Evolutionary conservation across 2,329 filamentous ascomycete genomes (phyloP).

Genomic region (Ceratocystis cacaofunesta): DNA sequence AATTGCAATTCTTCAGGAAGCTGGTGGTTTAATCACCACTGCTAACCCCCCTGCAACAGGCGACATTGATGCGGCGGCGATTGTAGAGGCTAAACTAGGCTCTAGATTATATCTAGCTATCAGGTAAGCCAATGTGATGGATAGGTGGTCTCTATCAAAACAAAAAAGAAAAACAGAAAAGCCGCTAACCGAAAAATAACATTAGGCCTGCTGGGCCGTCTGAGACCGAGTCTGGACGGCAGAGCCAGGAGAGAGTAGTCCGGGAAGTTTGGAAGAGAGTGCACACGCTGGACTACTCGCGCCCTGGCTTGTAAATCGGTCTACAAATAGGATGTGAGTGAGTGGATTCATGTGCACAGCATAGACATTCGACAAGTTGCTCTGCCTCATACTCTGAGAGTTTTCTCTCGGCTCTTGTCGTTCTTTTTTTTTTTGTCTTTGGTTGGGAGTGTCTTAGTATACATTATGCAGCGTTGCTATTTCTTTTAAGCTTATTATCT

Average conservation of each 20-base stretch:
- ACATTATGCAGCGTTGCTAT: slow-evolving; percentile 5
- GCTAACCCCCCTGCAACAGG: slow-evolving; percentile 52
- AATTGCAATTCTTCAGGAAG: slow-evolving; percentile 56
- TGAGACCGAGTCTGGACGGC: slow-evolving; percentile 44
- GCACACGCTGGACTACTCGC: slow-evolving; percentile 46
- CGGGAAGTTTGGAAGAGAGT: slow-evolving; percentile 61
- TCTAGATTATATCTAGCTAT: slow-evolving; percentile 59
- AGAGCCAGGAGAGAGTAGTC: slow-evolving; percentile 55
- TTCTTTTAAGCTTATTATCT: neutral
- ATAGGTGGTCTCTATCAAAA: neutral
- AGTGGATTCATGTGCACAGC: neutral
- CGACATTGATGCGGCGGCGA: slow-evolving; percentile 32
- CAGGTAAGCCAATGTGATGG: slow-evolving; percentile 29
- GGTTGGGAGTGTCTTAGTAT: neutral
- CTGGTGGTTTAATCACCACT: slow-evolving; percentile 58
- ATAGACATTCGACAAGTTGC: neutral
- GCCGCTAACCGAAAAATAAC: neutral
- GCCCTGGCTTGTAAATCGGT: slow-evolving; percentile 22
- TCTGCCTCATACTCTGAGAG: neutral
- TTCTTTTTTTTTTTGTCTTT: neutral
- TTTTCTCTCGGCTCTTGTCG: neutral
- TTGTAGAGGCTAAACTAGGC: slow-evolving; percentile 47
- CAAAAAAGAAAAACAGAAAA: neutral
- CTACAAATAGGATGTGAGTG: no score
- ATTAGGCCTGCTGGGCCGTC: slow-evolving; percentile 48